Percentiles rank a stretch among this genome's conserved stretches.
These are phyloP conservation scores for Penicillium capsulatum DNA, from an alignment of 2,329 filamentous ascomycete genomes.

Conservation along the genomic window DNA sequence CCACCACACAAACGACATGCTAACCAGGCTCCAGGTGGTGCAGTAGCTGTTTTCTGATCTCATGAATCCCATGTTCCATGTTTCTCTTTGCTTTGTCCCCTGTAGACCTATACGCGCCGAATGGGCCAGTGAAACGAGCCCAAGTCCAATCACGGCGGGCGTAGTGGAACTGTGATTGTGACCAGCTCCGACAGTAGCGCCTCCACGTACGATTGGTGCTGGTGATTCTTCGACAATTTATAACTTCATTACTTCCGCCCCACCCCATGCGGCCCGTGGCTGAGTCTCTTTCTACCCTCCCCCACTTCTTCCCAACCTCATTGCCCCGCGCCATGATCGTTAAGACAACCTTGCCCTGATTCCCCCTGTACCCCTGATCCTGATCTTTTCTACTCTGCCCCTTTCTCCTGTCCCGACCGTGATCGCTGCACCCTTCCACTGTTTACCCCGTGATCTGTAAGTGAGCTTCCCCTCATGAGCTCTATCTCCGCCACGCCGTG, in stretches of 20 bases:
- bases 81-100: neutral
- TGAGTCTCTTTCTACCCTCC: conserved; percentile 10
- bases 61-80: conserved; percentile 5
- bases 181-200: conserved; percentile 24
- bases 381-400: too few species aligned
- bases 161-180: conserved; percentile 19
- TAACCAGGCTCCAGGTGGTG: conserved; percentile 13
- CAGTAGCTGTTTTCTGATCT: conserved; percentile 10
- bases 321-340: neutral
- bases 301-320: conserved; percentile 1
- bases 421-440: too few species aligned
- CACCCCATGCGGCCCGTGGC: conserved; percentile 17
- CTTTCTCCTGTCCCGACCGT: too few species aligned
- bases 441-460: too few species aligned
- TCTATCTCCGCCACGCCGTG: too few species aligned
- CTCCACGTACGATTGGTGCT: conserved; percentile 18
- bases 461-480: too few species aligned
- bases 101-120: neutral
- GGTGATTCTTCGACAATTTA: too few species aligned
- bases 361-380: neutral
- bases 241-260: conserved; percentile 6
- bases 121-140: too few species aligned
- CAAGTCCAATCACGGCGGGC: conserved; percentile 10
- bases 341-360: neutral
- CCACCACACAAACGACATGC: too few species aligned